Conservation (phyloP, 768 basidiomycete genomes). For the Lactarius psammicola region DNA sequence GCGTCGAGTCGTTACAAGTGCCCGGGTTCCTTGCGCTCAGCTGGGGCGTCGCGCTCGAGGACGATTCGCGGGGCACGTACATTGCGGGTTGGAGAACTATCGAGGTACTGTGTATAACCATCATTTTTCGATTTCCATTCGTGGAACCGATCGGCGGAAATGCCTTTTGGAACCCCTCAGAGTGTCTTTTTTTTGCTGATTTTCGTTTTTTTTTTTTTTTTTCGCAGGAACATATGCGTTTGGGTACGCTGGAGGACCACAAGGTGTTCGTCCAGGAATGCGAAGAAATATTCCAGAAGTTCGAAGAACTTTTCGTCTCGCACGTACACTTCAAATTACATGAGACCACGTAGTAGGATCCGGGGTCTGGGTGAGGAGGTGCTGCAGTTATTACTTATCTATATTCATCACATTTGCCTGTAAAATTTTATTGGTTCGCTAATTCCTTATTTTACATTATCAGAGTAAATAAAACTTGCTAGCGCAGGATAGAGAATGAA, state of each 20-base stretch:
- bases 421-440: neutral
- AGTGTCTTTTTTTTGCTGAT: neutral
- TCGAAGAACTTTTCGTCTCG: neutral
- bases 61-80: neutral
- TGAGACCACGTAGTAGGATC: no score
- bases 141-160: neutral
- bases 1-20: slow-evolving; percentile 14
- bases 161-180: neutral
- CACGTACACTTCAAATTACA: slow-evolving; percentile 18
- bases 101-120: slow-evolving; percentile 13
- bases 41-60: slow-evolving; percentile 10
- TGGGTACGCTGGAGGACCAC: slow-evolving; percentile 10
- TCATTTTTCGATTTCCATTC: neutral
- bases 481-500: neutral
- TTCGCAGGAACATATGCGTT: slow-evolving; percentile 17
- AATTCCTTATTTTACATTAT: neutral
- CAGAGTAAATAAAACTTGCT: no score
- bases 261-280: slow-evolving; percentile 6
- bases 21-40: slow-evolving; percentile 13
- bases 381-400: no score
- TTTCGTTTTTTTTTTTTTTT: neutral
- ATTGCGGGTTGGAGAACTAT: slow-evolving; percentile 9
- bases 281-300: slow-evolving; percentile 8
- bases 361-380: no score
- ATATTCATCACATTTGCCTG: neutral